Base-by-base conservation (phyloP, 306 rosid species). In the Lathyrus aphaca region DNA sequence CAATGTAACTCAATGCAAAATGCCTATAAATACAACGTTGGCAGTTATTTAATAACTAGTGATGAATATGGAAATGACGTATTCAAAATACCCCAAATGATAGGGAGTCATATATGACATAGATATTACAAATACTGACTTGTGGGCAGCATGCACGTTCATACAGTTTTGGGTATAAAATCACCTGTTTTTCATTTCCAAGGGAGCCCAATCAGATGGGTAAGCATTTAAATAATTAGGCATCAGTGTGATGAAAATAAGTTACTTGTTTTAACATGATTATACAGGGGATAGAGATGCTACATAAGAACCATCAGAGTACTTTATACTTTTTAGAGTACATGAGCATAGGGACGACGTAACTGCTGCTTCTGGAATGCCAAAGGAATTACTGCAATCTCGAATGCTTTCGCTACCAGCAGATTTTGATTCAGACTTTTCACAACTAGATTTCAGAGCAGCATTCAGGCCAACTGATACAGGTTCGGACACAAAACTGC, bases 401-500 rank as follows among this genome's bases (percentile, higher is more conserved):
- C 58, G 75, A 56, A 72, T 60, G 77, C 70, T 78, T 82, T 66
- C 82, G 45, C 66, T 17, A 13, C 74, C 53, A 0, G 23, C 61
- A 25, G 81, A 80, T 40, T 76, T 64, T 75, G 74, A 53, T 64
- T 78, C 84, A 10, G 81, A 69, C 66, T 82, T 82, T 66, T 81
- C 91, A 67, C 73, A 67, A 15, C 69, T 74, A 72, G 91, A 65
- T 78, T 83, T 93, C 53, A 87, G 64, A 67, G 96, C 95, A 77
- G 78, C 80, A 79, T 95, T 91, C 84, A 94, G 79, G 37, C 95
- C 88, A 7, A 67, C 43, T 16, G 99, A 85, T 42, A 74, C 58
- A 14, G 91, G 85, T 45, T 87, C 95, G 32, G 83, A 80, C 63
- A 69, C 72, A 64, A 94, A 91, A 68, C 99, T 91, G 95, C 29